Base-by-base conservation (phyloP, 2,329 filamentous ascomycete genomes). In the Epichloe aotearoae region DNA sequence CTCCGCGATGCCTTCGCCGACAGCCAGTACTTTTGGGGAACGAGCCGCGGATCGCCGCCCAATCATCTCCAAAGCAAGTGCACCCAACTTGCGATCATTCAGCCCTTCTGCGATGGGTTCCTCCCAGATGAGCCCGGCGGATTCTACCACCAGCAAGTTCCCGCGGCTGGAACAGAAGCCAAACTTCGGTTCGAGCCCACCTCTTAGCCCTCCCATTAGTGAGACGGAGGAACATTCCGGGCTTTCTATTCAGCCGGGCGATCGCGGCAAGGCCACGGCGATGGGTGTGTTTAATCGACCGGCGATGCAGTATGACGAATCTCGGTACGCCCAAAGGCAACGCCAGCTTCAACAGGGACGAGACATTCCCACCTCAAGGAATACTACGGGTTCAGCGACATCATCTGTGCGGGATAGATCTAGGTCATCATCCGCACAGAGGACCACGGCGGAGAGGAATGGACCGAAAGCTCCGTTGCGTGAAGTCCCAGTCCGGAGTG, bases 281-380 rank as follows among this genome's bases (percentile, higher is more conserved):
- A 68, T 74, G 59, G 73, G 73, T 19, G 68, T 76, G 23, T 75
- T 77, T 53, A 84, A 84, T 56, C 88, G 88, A 61, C 86, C 89
- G 1, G 69, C 72, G 2, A 79, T 84, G 47, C 78, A 82, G 7
- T 95, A 93, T 58, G 88, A 95, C 59, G 90, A 96, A 61, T 80
- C 84, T 19, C 86, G 88, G 60, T 96, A 88, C 60, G 79, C 86
- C 5, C 84, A 94, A 61, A 80, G 88, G 43, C 86, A 95, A 61
- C 71, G 86, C 46, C 86, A 89, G 63, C 79, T 95, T 64, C 86
- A 91, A 55, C 79, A 86, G 59, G 86, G 83, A 30, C 78, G 84
- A 26, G 83, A 84, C 51, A 80, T 79, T 0, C 79, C 83, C 0
- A 71, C 70, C 0, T 66, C 66, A 36, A 67, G 68, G 7, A 62